phyloP scores from a whole-genome alignment of 495 filamentous ascomycete genomes.

The Daldinia caldariorum region DNA sequence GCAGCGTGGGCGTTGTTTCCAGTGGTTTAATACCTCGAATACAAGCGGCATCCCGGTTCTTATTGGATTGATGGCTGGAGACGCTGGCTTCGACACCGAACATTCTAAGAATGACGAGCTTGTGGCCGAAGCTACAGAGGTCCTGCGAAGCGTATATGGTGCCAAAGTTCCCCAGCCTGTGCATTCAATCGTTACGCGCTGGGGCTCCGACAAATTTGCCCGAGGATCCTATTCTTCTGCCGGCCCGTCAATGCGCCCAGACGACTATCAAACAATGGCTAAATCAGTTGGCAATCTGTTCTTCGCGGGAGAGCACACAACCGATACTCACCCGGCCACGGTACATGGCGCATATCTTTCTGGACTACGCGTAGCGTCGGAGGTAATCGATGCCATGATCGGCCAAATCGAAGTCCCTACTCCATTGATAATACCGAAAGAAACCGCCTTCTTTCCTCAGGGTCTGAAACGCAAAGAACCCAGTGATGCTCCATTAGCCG shows the following conservation, averaged over 20 bases:
- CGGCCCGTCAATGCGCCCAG: slow-evolving; percentile 77
- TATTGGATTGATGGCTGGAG: slow-evolving; percentile 94
- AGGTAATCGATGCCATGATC: slow-evolving; percentile 79
- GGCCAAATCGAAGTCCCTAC: slow-evolving; percentile 81
- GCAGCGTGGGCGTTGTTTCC: slow-evolving; percentile 83
- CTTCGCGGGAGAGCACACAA: slow-evolving; percentile 97
- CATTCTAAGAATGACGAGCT: slow-evolving; percentile 74
- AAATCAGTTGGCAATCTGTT: slow-evolving; percentile 83
- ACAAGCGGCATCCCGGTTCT: slow-evolving; percentile 88
- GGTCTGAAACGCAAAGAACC: slow-evolving; percentile 64
- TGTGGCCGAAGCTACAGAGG: slow-evolving; percentile 78
- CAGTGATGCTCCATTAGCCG: slow-evolving; percentile 32
- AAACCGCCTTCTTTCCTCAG: slow-evolving; percentile 48
- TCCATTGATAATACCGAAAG: slow-evolving; percentile 77
- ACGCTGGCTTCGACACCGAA: slow-evolving; percentile 91
- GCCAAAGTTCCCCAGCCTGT: slow-evolving; percentile 70
- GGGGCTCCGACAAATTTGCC: slow-evolving; percentile 88
- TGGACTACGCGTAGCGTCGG: slow-evolving; percentile 85
- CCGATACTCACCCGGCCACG: slow-evolving; percentile 92
- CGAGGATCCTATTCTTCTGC: slow-evolving; percentile 94
- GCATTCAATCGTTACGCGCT: slow-evolving; percentile 93
- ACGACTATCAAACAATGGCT: slow-evolving; percentile 97
- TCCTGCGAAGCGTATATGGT: slow-evolving; percentile 72
- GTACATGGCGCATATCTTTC: slow-evolving; percentile 97
- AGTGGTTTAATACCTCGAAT: slow-evolving; percentile 95